Evolutionary conservation across 2,329 filamentous ascomycete species (phyloP).

Genomic region (Alternaria alternata): DNA sequence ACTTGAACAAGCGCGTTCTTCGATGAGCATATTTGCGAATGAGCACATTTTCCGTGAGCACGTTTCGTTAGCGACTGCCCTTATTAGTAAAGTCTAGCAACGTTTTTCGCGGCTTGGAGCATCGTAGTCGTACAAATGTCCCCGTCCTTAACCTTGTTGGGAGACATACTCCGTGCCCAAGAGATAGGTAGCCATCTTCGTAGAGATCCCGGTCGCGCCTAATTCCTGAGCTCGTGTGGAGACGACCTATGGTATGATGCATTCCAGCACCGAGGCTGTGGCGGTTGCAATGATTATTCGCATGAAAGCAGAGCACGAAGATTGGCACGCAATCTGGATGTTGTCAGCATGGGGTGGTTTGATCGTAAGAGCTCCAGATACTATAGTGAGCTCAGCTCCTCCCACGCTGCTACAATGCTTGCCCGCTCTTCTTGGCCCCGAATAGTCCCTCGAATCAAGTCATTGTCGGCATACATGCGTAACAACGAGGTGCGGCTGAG

Average conservation of each 20-base stretch:
- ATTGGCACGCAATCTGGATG: background rate
- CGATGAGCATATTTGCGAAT: background rate
- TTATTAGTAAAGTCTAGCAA: background rate
- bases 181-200: background rate
- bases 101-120: background rate
- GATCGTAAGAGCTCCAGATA: too few relatives aligned
- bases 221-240: fast-evolving
- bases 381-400: background rate
- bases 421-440: background rate
- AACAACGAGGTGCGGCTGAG: background rate
- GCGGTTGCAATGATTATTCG: too few relatives aligned
- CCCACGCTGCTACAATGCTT: background rate
- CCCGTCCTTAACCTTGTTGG: background rate
- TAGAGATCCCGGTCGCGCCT: background rate
- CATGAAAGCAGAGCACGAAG: fast-evolving
- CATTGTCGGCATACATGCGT: too few relatives aligned
- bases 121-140: background rate
- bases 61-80: background rate
- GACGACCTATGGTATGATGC: fast-evolving
- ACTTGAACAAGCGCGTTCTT: background rate
- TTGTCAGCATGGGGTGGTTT: background rate
- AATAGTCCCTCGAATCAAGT: fast-evolving
- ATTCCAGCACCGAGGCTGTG: too few relatives aligned
- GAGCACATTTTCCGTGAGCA: background rate
- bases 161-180: background rate